Conservation (phyloP, 2,329 filamentous ascomycete genomes). For the Fusarium zealandicum region DNA sequence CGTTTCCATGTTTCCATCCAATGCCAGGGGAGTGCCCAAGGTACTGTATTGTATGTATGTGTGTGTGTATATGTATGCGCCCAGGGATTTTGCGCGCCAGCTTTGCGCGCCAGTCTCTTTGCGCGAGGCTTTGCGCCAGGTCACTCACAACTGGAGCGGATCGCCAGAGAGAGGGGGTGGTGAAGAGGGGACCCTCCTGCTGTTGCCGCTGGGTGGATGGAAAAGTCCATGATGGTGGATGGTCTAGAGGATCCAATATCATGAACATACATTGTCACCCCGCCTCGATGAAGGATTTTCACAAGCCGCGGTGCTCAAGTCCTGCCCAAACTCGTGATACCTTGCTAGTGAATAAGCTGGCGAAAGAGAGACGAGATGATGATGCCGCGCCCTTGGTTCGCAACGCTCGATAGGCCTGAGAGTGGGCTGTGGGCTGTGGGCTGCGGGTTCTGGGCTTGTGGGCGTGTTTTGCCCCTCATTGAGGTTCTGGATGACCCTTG, state of each 20-base stretch:
- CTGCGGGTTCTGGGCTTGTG: slow-evolving; percentile 27
- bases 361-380: slow-evolving; percentile 29
- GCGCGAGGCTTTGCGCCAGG: slow-evolving; percentile 25
- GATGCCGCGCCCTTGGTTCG: slow-evolving; percentile 28
- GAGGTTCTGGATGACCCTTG: slow-evolving; percentile 15
- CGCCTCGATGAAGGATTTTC: not conserved
- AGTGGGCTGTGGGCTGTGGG: slow-evolving; percentile 19
- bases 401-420: slow-evolving; percentile 27
- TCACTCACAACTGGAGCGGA: slow-evolving; percentile 38
- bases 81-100: slow-evolving; percentile 12
- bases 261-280: slow-evolving; percentile 19
- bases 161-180: slow-evolving; percentile 22
- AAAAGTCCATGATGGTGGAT: slow-evolving; percentile 32
- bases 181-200: not conserved
- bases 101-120: slow-evolving; percentile 13
- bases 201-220: slow-evolving; percentile 23
- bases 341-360: slow-evolving; percentile 11
- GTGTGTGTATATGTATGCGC: no score
- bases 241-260: slow-evolving; percentile 4
- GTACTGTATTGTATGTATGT: no score
- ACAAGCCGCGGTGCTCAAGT: slow-evolving; percentile 17
- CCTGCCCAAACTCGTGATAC: slow-evolving; percentile 22
- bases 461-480: slow-evolving; percentile 32
- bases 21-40: not conserved
- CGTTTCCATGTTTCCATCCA: slow-evolving; percentile 15